These are phyloP conservation scores for Amauroascus verrucosus DNA, from an alignment of 2,329 filamentous ascomycete species.

Conservation along the genomic window DNA sequence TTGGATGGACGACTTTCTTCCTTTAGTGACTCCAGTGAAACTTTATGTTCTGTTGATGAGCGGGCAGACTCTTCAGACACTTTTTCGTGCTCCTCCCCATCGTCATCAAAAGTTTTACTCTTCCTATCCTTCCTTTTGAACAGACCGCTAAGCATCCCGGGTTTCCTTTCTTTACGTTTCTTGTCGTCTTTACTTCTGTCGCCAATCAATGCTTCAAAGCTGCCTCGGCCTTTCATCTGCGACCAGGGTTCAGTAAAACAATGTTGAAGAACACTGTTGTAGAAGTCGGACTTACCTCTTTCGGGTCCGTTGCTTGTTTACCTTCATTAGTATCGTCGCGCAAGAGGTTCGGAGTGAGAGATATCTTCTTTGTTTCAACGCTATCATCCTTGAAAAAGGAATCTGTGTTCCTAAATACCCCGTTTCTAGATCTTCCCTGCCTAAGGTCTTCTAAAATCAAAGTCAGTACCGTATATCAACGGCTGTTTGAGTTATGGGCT, in stretches of 20 bases:
- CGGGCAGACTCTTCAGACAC: conserved; percentile 49
- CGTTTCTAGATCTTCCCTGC: conserved; percentile 58
- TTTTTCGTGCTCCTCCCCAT: conserved; percentile 47
- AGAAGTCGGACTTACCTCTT: conserved; percentile 27
- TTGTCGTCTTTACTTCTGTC: conserved; percentile 64
- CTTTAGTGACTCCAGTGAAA: conserved; percentile 34
- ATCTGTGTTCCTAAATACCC: conserved; percentile 80
- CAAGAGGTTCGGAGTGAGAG: conserved; percentile 81
- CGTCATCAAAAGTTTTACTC: conserved; percentile 38
- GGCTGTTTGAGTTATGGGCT: neutral
- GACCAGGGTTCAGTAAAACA: neutral
- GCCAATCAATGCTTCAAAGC: conserved; percentile 59
- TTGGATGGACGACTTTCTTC: conserved; percentile 29
- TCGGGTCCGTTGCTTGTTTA: conserved; percentile 25
- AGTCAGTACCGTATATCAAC: neutral
- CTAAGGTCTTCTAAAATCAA: conserved; percentile 4
- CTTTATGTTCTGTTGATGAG: conserved; percentile 36
- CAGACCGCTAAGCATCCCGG: conserved; percentile 59
- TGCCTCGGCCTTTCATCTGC: conserved; percentile 48
- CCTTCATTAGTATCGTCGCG: conserved; percentile 57
- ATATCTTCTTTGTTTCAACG: conserved; percentile 93
- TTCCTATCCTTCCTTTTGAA: conserved; percentile 59
- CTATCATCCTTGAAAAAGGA: conserved; percentile 97
- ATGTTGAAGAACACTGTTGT: neutral
- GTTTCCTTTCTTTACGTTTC: conserved; percentile 62